These are phyloP conservation scores for Trichodelitschia bisporula DNA, from an alignment of 495 filamentous ascomycete species.

Conservation along the genomic window DNA sequence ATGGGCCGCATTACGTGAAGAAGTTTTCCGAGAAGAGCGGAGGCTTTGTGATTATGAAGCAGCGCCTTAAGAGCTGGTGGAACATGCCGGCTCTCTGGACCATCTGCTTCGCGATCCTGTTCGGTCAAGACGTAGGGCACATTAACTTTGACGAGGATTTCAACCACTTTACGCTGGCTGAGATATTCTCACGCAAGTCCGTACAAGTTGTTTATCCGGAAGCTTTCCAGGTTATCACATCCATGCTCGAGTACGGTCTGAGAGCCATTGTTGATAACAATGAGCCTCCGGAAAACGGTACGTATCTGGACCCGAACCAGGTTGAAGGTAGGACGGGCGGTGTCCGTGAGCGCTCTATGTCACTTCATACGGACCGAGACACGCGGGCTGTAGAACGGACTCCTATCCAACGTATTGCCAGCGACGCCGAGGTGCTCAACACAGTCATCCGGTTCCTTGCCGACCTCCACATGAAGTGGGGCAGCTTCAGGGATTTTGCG, in stretches of 20 bases:
- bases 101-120: constrained; percentile 71
- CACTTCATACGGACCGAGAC: constrained; percentile 1
- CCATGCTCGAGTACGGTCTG: constrained; percentile 68
- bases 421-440: constrained; percentile 26
- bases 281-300: background rate
- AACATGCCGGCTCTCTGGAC: constrained; percentile 64
- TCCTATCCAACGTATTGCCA: constrained; percentile 6
- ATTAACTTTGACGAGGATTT: constrained; percentile 51
- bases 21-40: constrained; percentile 71
- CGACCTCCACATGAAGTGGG: constrained; percentile 47
- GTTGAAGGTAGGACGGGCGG: background rate
- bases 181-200: constrained; percentile 34
- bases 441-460: constrained; percentile 56
- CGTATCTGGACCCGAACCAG: background rate
- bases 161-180: constrained; percentile 44
- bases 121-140: constrained; percentile 53
- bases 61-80: constrained; percentile 74
- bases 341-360: constrained; percentile 3
- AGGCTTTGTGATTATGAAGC: constrained; percentile 62
- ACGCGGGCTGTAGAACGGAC: background rate
- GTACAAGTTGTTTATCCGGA: constrained; percentile 49
- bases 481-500: constrained; percentile 57
- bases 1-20: constrained; percentile 52
- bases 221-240: constrained; percentile 53
- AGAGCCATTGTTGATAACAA: constrained; percentile 23